Percentiles rank a stretch among this genome's conserved stretches.
Evolutionary conservation across 768 basidiomycete species (phyloP).

Genomic region (Boletus rex-veris): DNA sequence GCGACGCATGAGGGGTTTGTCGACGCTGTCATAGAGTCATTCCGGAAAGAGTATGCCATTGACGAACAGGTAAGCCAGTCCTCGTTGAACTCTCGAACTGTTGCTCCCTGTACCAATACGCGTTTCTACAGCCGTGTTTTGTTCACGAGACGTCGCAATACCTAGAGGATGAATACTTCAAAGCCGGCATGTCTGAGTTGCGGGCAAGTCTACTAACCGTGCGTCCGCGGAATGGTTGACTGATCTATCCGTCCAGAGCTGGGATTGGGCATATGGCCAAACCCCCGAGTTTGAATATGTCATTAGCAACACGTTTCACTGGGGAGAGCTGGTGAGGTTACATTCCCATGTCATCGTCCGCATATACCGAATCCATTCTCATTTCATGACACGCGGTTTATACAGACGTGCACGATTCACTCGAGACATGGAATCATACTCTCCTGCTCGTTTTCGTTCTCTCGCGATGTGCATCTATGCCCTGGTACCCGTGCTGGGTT

Average conservation of each 20-base stretch:
- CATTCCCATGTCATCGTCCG: slow-evolving; percentile 7
- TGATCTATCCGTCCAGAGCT: slow-evolving; percentile 50
- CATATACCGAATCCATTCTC: neutral
- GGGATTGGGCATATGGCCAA: slow-evolving; percentile 93
- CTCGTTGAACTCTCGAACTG: neutral
- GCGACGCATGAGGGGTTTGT: slow-evolving; percentile 72
- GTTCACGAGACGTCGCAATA: slow-evolving; percentile 47
- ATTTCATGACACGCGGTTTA: neutral
- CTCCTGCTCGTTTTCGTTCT: slow-evolving; percentile 11
- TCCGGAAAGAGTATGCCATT: slow-evolving; percentile 53
- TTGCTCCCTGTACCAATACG: neutral
- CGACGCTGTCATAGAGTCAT: slow-evolving; percentile 63
- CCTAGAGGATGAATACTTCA: slow-evolving; percentile 55
- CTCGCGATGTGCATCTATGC: neutral
- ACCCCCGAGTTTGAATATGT: slow-evolving; percentile 89
- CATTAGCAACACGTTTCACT: slow-evolving; percentile 40
- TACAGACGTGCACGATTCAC: slow-evolving; percentile 44
- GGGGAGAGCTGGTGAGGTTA: slow-evolving; percentile 46
- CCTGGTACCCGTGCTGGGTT: neutral
- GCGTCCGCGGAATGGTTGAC: neutral
- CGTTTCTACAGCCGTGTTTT: slow-evolving; percentile 33
- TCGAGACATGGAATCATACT: slow-evolving; percentile 61
- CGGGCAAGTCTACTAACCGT: slow-evolving; percentile 41
- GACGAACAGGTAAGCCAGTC: slow-evolving; percentile 31
- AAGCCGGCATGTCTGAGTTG: slow-evolving; percentile 68